These are phyloP conservation scores for Leptomonas pyrrhocoris DNA, from an alignment of 208 protist species.

Conservation along the genomic window DNA sequence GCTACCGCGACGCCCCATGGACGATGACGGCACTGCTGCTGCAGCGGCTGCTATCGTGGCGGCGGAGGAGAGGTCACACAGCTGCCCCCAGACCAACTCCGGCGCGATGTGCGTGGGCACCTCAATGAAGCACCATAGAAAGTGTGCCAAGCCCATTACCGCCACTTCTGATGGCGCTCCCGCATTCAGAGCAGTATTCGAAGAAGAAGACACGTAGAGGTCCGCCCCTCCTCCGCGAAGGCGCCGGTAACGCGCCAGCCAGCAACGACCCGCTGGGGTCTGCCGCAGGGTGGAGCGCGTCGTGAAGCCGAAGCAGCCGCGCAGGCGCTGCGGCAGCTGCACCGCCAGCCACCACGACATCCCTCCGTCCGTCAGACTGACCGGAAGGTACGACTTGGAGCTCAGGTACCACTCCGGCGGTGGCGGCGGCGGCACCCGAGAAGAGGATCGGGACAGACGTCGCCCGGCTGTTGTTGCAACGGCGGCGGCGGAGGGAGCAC, in stretches of 20 bases:
- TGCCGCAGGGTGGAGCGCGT: slow-evolving; percentile 25
- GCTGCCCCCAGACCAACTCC: slow-evolving; percentile 33
- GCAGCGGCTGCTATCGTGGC: background rate
- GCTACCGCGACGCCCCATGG: too few relatives aligned
- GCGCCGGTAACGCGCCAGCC: slow-evolving; percentile 17
- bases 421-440: background rate
- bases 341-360: slow-evolving; percentile 45
- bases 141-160: slow-evolving; percentile 17
- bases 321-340: slow-evolving; percentile 34
- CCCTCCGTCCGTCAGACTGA: slow-evolving; percentile 34
- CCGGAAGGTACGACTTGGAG: slow-evolving; percentile 25
- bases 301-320: slow-evolving; percentile 34
- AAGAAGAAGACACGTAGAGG: too few relatives aligned
- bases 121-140: slow-evolving; percentile 24
- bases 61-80: slow-evolving; percentile 19
- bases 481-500: too few relatives aligned
- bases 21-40: background rate
- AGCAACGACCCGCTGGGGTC: slow-evolving; percentile 23
- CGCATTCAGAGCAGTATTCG: background rate
- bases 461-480: background rate
- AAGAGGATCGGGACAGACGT: background rate
- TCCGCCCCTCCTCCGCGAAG: background rate
- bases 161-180: slow-evolving; percentile 1
- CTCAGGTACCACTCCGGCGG: slow-evolving; percentile 18
- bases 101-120: slow-evolving; percentile 30